Conservation (phyloP, 129 eudicot genomes). For the Ambrosia artemisiifolia region DNA sequence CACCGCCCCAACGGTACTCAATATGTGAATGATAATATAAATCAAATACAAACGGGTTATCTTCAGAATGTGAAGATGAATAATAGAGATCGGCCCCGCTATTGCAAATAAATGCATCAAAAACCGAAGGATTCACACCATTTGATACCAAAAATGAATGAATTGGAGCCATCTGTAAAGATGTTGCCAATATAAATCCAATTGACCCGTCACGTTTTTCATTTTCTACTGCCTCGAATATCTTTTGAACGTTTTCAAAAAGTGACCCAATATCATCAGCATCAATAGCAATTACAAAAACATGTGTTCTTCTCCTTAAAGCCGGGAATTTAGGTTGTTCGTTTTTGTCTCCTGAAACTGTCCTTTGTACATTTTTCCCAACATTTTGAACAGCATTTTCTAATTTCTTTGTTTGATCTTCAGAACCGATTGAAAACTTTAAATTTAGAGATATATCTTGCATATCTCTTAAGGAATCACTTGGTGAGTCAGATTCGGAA, state of each 20-base stretch:
- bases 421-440: slow-evolving; percentile 69
- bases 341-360: slow-evolving; percentile 45
- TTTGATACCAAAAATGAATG: slow-evolving; percentile 61
- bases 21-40: slow-evolving; percentile 91
- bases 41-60: slow-evolving; percentile 79
- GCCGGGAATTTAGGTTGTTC: slow-evolving; percentile 85
- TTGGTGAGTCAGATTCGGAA: slow-evolving; percentile 89
- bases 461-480: slow-evolving; percentile 92
- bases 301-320: slow-evolving; percentile 72
- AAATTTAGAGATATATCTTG: slow-evolving; percentile 91
- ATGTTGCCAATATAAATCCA: slow-evolving; percentile 89
- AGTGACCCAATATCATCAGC: slow-evolving; percentile 47
- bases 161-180: slow-evolving; percentile 67
- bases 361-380: slow-evolving; percentile 36
- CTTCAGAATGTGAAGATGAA: slow-evolving; percentile 72
- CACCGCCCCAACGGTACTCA: slow-evolving; percentile 99
- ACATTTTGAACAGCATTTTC: slow-evolving; percentile 69
- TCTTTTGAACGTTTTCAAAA: slow-evolving; percentile 54
- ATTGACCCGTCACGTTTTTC: slow-evolving; percentile 76
- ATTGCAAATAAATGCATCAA: slow-evolving; percentile 92
- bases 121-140: slow-evolving; percentile 68
- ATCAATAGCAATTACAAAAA: slow-evolving; percentile 85
- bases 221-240: slow-evolving; percentile 70
- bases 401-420: slow-evolving; percentile 49
- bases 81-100: slow-evolving; percentile 96